These are phyloP conservation scores for Sugiyamaella grinbergsii DNA, from an alignment of 1,139 yeast species.

Conservation along the genomic window DNA sequence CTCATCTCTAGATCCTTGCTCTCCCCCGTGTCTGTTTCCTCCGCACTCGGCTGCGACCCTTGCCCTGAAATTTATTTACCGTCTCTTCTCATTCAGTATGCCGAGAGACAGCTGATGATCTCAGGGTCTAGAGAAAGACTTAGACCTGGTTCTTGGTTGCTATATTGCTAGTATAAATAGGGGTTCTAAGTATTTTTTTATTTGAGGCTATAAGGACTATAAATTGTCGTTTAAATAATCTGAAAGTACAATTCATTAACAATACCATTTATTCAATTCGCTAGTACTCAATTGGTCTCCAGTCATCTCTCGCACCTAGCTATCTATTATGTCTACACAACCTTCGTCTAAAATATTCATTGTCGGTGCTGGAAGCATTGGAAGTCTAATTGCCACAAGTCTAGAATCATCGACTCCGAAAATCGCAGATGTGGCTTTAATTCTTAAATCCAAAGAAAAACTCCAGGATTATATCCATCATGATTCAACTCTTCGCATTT, in stretches of 20 bases:
- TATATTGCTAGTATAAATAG: no score
- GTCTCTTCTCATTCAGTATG: no score
- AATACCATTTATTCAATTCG: no score
- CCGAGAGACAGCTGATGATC: no score
- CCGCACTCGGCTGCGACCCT: no score
- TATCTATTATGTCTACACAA: constrained; percentile 7
- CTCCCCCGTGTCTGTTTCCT: no score
- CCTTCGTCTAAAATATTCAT: constrained; percentile 34
- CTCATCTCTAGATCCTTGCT: no score
- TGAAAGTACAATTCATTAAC: no score
- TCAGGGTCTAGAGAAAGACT: background rate
- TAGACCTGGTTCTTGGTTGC: background rate
- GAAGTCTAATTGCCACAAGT: constrained; percentile 44
- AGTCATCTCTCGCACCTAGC: background rate
- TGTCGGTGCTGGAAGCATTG: constrained; percentile 46
- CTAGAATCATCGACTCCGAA: constrained; percentile 37
- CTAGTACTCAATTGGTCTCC: background rate
- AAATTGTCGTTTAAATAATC: no score
- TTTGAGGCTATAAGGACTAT: no score
- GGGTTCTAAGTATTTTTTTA: no score
- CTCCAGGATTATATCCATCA: constrained; percentile 47
- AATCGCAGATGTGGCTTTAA: constrained; percentile 46
- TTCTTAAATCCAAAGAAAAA: constrained; percentile 47
- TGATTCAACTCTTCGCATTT: constrained; percentile 43
- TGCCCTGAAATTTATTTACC: background rate